Conservation (phyloP, 441 rosid species). For the Corymbia calophylla region DNA sequence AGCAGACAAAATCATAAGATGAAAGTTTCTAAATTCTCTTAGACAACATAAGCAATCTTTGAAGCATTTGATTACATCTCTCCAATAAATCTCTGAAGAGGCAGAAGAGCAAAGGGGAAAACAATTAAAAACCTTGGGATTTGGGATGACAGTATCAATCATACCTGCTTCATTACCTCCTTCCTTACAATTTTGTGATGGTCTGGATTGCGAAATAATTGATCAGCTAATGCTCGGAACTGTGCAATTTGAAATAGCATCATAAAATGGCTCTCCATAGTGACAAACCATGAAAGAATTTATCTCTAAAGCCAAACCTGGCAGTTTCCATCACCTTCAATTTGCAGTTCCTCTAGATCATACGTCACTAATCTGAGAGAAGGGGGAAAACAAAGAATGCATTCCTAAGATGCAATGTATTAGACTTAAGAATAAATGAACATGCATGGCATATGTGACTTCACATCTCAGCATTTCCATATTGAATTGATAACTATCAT, state of each 20-base stretch:
- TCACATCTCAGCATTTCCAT: background rate
- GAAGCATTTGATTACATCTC: background rate
- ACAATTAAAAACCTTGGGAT: background rate
- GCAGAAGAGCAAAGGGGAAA: background rate
- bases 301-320: conserved; percentile 42
- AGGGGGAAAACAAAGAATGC: conserved; percentile 6
- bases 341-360: conserved; percentile 79
- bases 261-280: background rate
- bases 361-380: conserved; percentile 63
- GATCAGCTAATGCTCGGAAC: conserved; percentile 98
- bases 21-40: background rate
- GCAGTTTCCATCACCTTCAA: conserved; percentile 97
- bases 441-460: background rate
- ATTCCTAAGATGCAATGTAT: background rate
- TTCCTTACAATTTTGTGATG: conserved; percentile 79
- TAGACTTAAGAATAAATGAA: background rate
- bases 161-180: conserved; percentile 85
- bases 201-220: conserved; percentile 73
- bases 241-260: conserved; percentile 21
- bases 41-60: background rate
- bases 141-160: background rate
- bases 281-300: background rate
- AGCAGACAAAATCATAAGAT: background rate
- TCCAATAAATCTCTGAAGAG: background rate
- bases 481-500: background rate